Evolutionary conservation across 2,329 filamentous ascomycete genomes (phyloP).

Genomic region (Hysterium pulicare): DNA sequence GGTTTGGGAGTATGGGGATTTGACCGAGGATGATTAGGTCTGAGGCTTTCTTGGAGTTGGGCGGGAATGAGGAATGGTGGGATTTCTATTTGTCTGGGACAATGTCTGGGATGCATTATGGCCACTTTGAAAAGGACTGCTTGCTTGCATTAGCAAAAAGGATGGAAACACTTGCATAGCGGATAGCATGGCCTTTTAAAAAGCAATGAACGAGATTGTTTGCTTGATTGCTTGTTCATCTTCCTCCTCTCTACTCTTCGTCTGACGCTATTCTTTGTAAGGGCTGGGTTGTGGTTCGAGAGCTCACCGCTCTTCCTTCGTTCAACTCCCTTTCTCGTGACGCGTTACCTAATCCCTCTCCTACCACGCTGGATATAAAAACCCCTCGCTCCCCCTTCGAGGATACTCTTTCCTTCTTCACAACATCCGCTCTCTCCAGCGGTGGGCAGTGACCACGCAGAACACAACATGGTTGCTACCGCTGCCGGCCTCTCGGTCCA

Average conservation of each 20-base stretch:
- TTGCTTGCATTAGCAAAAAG: neutral
- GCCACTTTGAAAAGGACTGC: neutral
- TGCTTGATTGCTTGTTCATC: too few species aligned
- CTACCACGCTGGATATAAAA: neutral
- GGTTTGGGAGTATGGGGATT: slow-evolving; percentile 98
- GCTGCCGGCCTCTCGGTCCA: neutral
- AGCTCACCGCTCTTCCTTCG: neutral
- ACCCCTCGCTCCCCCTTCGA: neutral
- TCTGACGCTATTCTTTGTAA: too few species aligned
- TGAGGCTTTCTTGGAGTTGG: neutral
- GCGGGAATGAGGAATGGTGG: neutral
- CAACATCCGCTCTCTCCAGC: too few species aligned
- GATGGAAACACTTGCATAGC: neutral
- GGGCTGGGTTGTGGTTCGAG: neutral
- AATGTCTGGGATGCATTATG: neutral
- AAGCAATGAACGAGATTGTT: neutral
- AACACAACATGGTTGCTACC: neutral
- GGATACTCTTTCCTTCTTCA: neutral
- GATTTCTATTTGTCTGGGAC: neutral
- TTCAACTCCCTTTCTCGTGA: too few species aligned
- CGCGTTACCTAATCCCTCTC: neutral
- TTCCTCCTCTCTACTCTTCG: too few species aligned
- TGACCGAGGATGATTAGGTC: slow-evolving; percentile 62
- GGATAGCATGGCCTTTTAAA: neutral
- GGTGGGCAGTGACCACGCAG: too few species aligned